Evolutionary conservation across 106 monocot genomes (phyloP).

Genomic region (Dendrobium nobile): DNA sequence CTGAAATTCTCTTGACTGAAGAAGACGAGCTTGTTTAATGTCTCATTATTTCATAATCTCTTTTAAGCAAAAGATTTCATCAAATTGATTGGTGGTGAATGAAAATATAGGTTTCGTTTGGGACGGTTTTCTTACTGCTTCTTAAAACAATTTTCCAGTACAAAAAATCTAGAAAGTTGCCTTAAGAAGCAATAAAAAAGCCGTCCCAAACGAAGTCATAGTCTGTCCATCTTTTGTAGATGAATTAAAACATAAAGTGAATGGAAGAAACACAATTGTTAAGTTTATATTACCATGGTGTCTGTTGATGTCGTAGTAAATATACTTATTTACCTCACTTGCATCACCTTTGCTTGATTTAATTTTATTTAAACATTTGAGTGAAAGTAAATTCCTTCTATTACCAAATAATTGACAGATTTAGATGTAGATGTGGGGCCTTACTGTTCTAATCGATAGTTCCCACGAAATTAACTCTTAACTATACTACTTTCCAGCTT

Average conservation of each 20-base stretch:
- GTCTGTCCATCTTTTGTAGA: not conserved
- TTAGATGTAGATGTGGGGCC: not conserved
- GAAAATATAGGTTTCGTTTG: not conserved
- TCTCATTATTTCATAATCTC: not conserved
- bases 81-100: not conserved
- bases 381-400: not conserved
- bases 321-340: not conserved
- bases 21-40: not conserved
- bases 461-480: not conserved
- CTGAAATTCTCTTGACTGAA: too few species aligned
- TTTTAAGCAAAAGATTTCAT: not conserved
- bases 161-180: too few species aligned
- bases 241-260: not conserved
- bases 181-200: too few species aligned
- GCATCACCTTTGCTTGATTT: not conserved
- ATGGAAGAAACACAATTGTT: too few species aligned
- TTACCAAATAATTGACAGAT: too few species aligned
- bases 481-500: conserved; percentile 34
- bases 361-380: not conserved
- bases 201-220: too few species aligned
- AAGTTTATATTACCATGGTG: too few species aligned
- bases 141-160: too few species aligned
- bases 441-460: not conserved
- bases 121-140: too few species aligned
- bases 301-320: not conserved